Base-by-base conservation (phyloP, 2,329 filamentous ascomycete genomes). In the Ophiocordyceps camponoti-saundersi region DNA sequence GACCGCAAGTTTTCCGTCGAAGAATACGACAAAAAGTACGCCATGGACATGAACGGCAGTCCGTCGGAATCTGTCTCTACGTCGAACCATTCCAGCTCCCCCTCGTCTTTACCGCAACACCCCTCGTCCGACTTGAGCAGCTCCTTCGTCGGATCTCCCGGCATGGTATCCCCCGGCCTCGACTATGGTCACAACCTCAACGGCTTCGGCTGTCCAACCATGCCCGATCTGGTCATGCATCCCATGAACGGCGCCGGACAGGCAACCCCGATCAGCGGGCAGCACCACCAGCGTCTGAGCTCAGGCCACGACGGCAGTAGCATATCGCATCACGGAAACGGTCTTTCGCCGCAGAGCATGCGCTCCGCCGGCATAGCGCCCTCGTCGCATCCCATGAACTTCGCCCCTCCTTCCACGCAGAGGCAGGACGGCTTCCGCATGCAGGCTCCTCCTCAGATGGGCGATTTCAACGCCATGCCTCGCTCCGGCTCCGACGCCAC, bases 181-280 rank as follows among this genome's bases (percentile, higher is more conserved):
- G 75, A 77, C 5, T 72, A 73, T 50, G 53, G 65, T 2, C 66
- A 71, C 30, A 55, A 55, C 46, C 59, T 73, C 46, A 59, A 60
- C 36, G 67, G 69, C 3, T 77, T 69, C 26, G 53, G 52, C 45
- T 64, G 58, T 32, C 65, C 62, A 20, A 59, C 69, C 11, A 72
- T 77, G 51, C 60, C 70, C 1, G 73, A 77, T 8, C 70, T 77
- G 58, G 65, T 72, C 39, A 72, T 77, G 64, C 73, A 64, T 34
- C 68, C 69, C 1, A 60, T 75, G 46, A 63, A 65, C 29, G 57
- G 55, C 11, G 39, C 52, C 5, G 42, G 50, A 30, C 55, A 53
- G n/a, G 20, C 55, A 8, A 56, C 46, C 18, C 45, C 48, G 8
- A 54, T 57, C 18, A 42, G 30, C 22, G 52, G 51, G 11, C 57